phyloP scores from a whole-genome alignment of 768 basidiomycete species.

The Termitomyces sp. region DNA sequence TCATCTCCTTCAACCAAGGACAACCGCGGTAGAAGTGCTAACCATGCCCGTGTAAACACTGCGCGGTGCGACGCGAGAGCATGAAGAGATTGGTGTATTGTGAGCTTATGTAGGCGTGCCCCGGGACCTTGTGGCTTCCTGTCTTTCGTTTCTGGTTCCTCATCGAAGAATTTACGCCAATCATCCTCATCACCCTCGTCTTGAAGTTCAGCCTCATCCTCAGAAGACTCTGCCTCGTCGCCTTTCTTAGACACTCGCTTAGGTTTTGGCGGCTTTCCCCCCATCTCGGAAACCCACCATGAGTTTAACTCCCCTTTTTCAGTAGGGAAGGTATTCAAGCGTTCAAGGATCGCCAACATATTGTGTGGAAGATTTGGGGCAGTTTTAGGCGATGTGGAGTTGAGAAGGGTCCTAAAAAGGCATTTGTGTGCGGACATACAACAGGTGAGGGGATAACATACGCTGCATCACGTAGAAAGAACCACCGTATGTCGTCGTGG shows the following conservation, averaged over 20 bases:
- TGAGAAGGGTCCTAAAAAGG: constrained; percentile 26
- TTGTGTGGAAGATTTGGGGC: constrained; percentile 37
- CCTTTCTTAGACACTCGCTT: constrained; percentile 36
- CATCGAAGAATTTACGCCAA: constrained; percentile 86
- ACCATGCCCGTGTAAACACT: constrained; percentile 81
- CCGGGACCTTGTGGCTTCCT: constrained; percentile 31
- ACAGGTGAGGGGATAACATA: constrained; percentile 27
- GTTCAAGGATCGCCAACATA: constrained; percentile 63
- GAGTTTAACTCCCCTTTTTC: constrained; percentile 61
- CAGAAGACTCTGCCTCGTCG: constrained; percentile 26
- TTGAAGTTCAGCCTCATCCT: constrained; percentile 29
- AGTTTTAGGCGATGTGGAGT: constrained; percentile 24
- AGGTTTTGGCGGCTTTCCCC: constrained; percentile 48
- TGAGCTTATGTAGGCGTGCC: constrained; percentile 58
- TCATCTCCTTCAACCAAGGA: constrained; percentile 35
- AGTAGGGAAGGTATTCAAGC: constrained; percentile 71
- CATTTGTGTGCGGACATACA: not conserved
- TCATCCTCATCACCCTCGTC: constrained; percentile 47
- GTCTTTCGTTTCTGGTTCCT: constrained; percentile 37
- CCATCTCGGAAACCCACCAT: constrained; percentile 78
- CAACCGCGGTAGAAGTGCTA: constrained; percentile 62
- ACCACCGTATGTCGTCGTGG: constrained; percentile 84
- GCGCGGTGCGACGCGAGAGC: constrained; percentile 73
- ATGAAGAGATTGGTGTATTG: constrained; percentile 74
- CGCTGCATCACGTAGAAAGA: constrained; percentile 80